A percentile compares a stretch with the other conserved stretches of the same genome.
phyloP scores from a whole-genome alignment of 2,329 filamentous ascomycete species.

The Parascedosporium putredinis region DNA sequence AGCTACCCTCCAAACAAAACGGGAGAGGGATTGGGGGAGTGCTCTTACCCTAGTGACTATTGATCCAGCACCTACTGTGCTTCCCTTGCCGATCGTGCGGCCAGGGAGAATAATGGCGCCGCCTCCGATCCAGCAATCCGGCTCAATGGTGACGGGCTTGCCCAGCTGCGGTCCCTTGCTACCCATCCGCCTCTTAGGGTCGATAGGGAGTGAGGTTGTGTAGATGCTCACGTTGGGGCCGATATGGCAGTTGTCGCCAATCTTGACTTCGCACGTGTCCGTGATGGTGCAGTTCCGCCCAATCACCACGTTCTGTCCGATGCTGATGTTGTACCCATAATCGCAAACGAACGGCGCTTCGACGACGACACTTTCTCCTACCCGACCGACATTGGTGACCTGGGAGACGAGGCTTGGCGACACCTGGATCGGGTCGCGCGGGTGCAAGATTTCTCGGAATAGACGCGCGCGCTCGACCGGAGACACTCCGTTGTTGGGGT shows the following conservation, averaged over 20 bases:
- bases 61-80: constrained; percentile 70
- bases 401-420: constrained; percentile 44
- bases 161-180: constrained; percentile 63
- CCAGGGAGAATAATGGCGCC: constrained; percentile 70
- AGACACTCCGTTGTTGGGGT: constrained; percentile 62
- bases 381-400: constrained; percentile 44
- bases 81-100: constrained; percentile 68
- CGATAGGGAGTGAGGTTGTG: constrained; percentile 61
- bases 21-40: no score
- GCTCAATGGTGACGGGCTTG: constrained; percentile 64
- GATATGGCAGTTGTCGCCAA: constrained; percentile 68
- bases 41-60: constrained; percentile 65
- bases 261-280: constrained; percentile 73
- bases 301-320: constrained; percentile 77
- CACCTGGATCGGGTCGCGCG: constrained; percentile 43
- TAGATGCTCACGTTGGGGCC: constrained; percentile 83
- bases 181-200: constrained; percentile 64
- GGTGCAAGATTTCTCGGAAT: constrained; percentile 62
- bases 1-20: no score
- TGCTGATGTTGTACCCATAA: constrained; percentile 88
- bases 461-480: constrained; percentile 56
- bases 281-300: constrained; percentile 76
- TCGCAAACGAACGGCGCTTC: constrained; percentile 87
- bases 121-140: constrained; percentile 76
- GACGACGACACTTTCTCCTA: constrained; percentile 68